Base-by-base conservation (phyloP, 257 asterid species). In the Nicotiana tomentosiformis region DNA sequence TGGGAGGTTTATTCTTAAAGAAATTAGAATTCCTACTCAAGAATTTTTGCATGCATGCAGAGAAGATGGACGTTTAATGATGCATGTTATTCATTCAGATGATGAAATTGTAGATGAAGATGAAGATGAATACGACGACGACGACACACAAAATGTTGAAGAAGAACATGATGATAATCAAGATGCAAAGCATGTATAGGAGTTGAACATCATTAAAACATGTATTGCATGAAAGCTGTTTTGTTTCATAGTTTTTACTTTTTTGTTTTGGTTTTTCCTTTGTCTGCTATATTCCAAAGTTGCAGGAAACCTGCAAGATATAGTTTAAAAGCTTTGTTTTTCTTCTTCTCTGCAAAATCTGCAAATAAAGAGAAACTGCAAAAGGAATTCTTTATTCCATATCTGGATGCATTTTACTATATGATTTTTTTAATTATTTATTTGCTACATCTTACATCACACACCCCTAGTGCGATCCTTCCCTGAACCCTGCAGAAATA, bases 1-100 rank as follows among this genome's bases (percentile, higher is more conserved):
- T 64, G 99, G 99, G 11, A 89, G 98, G 82, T 90, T 96, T 77
- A 89, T 94, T 78, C 97, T 96, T 12, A 89, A 87, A 46, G 93
- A 93, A 84, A 83, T 92, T 20, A 91, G 92, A 81, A 86, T 93
- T 67, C 98, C 95, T n/a, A 90, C 89, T 4, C 95, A 91, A 61
- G 97, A 96, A 57, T 86, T 89, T 74, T 49, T 96, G 86, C 98
- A 91, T 80, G 94, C 97, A 14, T 88, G 89, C 83, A 91, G 99
- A 6, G 94, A 94, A 85, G 92, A 93, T 9, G 99, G 99, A 1
- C 91, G 97, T 43, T 85, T 96, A 85, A 90, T 83, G 84, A 26
- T 96, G 86, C 93, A 85, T 2, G 86, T 92, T 56, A 82, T 91
- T 77, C 92, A 86, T 2, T 89, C 98, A 0, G 97, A 93, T 10